Evolutionary conservation across 495 filamentous ascomycete species (phyloP).

Genomic region (Aspergillus saccharolyticus): DNA sequence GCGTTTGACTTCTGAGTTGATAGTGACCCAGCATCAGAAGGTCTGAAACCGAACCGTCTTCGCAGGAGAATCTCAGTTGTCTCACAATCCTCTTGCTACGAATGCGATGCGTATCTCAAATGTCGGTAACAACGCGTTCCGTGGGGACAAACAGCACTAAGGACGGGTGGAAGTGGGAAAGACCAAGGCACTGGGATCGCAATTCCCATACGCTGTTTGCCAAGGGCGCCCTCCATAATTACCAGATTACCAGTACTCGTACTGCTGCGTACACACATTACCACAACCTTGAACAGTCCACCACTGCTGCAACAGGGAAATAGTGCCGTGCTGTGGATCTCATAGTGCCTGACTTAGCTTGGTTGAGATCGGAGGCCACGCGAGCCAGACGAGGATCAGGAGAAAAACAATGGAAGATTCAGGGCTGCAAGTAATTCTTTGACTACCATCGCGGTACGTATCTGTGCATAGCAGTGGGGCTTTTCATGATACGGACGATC

Average conservation of each 20-base stretch:
- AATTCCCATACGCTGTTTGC: constrained; percentile 5
- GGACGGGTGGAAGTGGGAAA: constrained; percentile 11
- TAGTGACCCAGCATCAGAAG: neutral
- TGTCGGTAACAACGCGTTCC: constrained; percentile 6
- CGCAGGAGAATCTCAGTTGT: no score
- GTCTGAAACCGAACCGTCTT: no score
- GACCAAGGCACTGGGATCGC: constrained; percentile 14
- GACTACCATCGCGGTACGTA: constrained; percentile 9
- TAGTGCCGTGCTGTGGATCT: constrained; percentile 16
- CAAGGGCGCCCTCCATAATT: neutral
- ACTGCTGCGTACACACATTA: neutral
- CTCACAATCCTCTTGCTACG: neutral
- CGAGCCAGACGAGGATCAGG: constrained; percentile 17
- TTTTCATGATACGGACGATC: constrained; percentile 9
- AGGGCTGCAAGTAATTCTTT: constrained; percentile 23
- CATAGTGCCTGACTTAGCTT: constrained; percentile 23
- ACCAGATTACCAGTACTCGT: no score
- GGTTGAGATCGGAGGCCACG: constrained; percentile 22
- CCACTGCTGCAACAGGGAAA: constrained; percentile 10
- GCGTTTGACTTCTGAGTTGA: neutral
- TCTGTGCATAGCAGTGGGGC: constrained; percentile 1
- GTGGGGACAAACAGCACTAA: constrained; percentile 11
- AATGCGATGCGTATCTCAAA: neutral
- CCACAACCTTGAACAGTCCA: constrained; percentile 1
- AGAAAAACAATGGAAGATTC: constrained; percentile 18